Evolutionary conservation across 1,284 basidiomycete species (phyloP), one percentile per base, ranked within the genome.

Genomic region (Fomitopsis palustris): DNA sequence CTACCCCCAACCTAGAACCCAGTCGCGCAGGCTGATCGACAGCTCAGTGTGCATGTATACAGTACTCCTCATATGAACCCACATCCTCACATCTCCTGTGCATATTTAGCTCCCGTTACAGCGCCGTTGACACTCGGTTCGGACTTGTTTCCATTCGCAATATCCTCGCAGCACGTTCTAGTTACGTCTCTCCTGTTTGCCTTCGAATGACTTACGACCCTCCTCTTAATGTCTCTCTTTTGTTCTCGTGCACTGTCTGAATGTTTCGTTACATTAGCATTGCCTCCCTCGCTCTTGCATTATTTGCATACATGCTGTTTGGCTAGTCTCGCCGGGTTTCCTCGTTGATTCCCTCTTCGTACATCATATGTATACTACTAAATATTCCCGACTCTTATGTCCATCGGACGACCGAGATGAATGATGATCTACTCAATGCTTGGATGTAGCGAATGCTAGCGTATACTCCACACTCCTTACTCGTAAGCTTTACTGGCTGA

Each of bases 1-100:
- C 77, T 66, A 72, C 77, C 70, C 78, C 74, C 74, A 81, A 79
- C 73, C 69, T 85, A 85, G 84, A 85, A 76, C 81, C 80, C 74
- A 69, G 74, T 70, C 77, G 74, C 66, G 76, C 72, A 69, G 74
- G 74, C 70, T 79, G 75, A 78, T 70, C 64, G 62, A 61, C 56
- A 61, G 58, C 59, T 59, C 64, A 57, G 60, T 42, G 51, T 61
- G 64, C 66, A 69, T 69, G 65, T 69, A 67, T 62, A 25, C 62
- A 62, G 27, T 52, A 52, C 65, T 61, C 39, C 45, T 45, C 45
- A 67, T 67, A 64, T 68, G 66, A 65, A 64, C 66, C 43, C 27
- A 63, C 56, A 53, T 56, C 58, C 62, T 55, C 60, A 62, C 62
- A 59, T 62, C 61, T 53, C 57, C 58, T 64, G 55, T 62, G 63